phyloP scores from a whole-genome alignment of 805 yeast genomes.

The Spathaspora girioi region DNA sequence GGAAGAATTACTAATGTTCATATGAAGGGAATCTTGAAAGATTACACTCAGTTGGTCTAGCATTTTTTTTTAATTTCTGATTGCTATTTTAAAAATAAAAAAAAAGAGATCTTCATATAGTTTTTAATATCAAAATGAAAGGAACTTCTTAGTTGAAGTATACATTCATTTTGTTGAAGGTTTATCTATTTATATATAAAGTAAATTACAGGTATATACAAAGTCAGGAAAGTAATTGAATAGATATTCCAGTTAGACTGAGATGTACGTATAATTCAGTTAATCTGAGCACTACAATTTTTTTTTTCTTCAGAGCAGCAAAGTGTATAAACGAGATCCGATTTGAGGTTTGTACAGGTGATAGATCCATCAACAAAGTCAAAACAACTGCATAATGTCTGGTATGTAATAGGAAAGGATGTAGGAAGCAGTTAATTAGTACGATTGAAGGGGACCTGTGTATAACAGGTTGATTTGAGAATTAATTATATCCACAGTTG shows the following conservation, averaged over 20 bases:
- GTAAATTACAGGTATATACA: not conserved
- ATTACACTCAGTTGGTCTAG: slow-evolving; percentile 51
- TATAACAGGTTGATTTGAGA: too few species aligned
- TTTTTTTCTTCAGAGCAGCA: not conserved
- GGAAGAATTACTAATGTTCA: slow-evolving; percentile 95
- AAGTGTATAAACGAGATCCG: not conserved
- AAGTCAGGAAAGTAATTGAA: not conserved
- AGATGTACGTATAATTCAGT: not conserved
- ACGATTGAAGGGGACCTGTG: too few species aligned
- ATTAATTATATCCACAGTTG: too few species aligned
- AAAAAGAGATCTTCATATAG: too few species aligned
- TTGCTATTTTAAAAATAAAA: not conserved
- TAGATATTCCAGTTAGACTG: not conserved
- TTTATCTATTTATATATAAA: too few species aligned
- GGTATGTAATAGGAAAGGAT: slow-evolving; percentile 18
- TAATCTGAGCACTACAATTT: not conserved
- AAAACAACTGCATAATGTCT: slow-evolving; percentile 17
- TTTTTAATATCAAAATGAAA: too few species aligned
- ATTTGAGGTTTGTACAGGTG: not conserved
- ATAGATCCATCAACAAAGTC: not conserved
- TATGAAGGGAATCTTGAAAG: slow-evolving; percentile 92
- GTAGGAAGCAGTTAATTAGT: too few species aligned
- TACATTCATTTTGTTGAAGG: not conserved
- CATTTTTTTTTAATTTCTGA: not conserved
- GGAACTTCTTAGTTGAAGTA: not conserved